Conservation (phyloP, 768 basidiomycete species). For the Suillus tomentosus region DNA sequence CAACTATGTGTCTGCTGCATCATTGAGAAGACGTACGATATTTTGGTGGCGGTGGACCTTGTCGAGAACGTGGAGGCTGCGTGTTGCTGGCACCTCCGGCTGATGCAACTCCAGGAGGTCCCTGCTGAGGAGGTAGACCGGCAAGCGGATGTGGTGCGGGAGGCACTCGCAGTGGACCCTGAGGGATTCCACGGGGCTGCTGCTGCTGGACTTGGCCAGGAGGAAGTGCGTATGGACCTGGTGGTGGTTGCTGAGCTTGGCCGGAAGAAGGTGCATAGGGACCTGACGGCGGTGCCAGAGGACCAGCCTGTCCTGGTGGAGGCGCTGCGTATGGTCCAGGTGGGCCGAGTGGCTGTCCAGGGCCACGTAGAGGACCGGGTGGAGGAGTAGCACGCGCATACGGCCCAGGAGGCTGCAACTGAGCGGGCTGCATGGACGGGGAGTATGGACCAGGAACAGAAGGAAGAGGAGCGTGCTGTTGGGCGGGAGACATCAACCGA, state of each 20-base stretch:
- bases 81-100: conserved; percentile 25
- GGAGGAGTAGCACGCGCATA: conserved; percentile 46
- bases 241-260: conserved; percentile 23
- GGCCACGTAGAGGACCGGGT: conserved; percentile 35
- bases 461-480: conserved; percentile 40
- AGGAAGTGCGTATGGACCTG: conserved; percentile 33
- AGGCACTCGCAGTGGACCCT: conserved; percentile 24
- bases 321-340: conserved; percentile 30
- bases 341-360: conserved; percentile 30
- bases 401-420: conserved; percentile 34
- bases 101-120: conserved; percentile 32
- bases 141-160: conserved; percentile 33
- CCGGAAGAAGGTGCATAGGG: conserved; percentile 23
- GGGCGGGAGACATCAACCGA: conserved; percentile 51
- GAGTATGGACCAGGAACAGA: conserved; percentile 35
- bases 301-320: conserved; percentile 17
- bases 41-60: conserved; percentile 49
- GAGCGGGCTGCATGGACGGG: conserved; percentile 28
- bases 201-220: conserved; percentile 25
- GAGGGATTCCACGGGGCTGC: conserved; percentile 34
- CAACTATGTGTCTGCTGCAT: conserved; percentile 8
- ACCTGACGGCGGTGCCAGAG: conserved; percentile 23
- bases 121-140: conserved; percentile 30
- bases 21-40: conserved; percentile 52
- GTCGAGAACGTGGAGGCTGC: conserved; percentile 35